Evolutionary conservation across 2,329 filamentous ascomycete genomes (phyloP).

Genomic region (Aspergillus sp.): DNA sequence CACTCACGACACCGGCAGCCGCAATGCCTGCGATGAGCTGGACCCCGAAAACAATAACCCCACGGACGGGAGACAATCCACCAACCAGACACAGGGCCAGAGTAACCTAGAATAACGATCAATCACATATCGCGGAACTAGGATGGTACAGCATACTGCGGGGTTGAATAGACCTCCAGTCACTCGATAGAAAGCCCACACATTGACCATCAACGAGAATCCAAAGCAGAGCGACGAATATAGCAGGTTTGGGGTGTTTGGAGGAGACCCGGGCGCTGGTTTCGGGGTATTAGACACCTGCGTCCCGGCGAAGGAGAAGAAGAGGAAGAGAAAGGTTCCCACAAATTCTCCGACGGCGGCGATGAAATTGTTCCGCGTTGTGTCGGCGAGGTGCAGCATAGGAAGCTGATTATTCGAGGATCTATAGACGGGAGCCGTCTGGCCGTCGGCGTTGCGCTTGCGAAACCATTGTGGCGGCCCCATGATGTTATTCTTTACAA

Average conservation of each 20-base stretch:
- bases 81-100: constrained; percentile 62
- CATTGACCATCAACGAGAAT: constrained; percentile 54
- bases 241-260: constrained; percentile 41
- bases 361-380: constrained; percentile 48
- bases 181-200: constrained; percentile 58
- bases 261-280: constrained; percentile 33
- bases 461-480: background rate
- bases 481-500: background rate
- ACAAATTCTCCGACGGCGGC: constrained; percentile 54
- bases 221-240: constrained; percentile 50
- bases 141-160: constrained; percentile 35
- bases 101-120: constrained; percentile 47
- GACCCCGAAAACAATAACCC: constrained; percentile 54
- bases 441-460: background rate
- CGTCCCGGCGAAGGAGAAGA: constrained; percentile 51
- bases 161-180: constrained; percentile 57
- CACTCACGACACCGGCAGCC: constrained; percentile 59
- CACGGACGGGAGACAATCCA: constrained; percentile 57
- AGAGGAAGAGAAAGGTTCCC: constrained; percentile 55
- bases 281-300: constrained; percentile 48
- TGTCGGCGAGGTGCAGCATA: constrained; percentile 39
- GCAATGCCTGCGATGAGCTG: constrained; percentile 63
- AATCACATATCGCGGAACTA: background rate
- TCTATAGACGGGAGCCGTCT: background rate
- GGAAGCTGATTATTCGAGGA: constrained; percentile 28